Conservation (phyloP, 768 basidiomycete species). For the Tylopilus balloui region DNA sequence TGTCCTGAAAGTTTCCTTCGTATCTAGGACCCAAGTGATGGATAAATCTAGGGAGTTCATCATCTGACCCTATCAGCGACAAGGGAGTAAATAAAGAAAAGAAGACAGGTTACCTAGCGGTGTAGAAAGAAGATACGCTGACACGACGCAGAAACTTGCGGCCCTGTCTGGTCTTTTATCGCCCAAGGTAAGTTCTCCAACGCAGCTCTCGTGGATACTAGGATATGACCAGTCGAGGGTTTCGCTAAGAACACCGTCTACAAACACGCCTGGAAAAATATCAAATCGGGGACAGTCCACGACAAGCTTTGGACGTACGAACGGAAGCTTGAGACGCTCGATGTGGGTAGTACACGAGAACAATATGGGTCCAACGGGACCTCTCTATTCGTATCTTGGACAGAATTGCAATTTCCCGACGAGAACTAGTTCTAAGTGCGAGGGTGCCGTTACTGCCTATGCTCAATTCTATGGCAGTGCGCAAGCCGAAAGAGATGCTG, state of each 20-base stretch:
- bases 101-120: constrained; percentile 47
- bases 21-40: constrained; percentile 84
- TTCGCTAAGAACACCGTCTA: constrained; percentile 69
- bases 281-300: not conserved
- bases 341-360: constrained; percentile 62
- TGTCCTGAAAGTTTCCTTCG: constrained; percentile 70
- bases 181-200: constrained; percentile 51
- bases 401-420: constrained; percentile 39
- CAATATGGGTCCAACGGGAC: constrained; percentile 68
- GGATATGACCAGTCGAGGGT: constrained; percentile 64
- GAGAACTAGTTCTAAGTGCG: constrained; percentile 41
- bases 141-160: constrained; percentile 60
- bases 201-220: constrained; percentile 36
- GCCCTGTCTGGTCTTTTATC: constrained; percentile 40
- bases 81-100: not conserved
- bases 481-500: constrained; percentile 31
- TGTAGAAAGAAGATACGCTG: constrained; percentile 55
- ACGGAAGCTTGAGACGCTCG: constrained; percentile 51
- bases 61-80: constrained; percentile 39
- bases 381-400: constrained; percentile 45
- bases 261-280: constrained; percentile 52
- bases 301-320: constrained; percentile 40
- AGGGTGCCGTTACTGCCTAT: constrained; percentile 56
- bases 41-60: constrained; percentile 68
- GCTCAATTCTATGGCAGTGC: constrained; percentile 39